Base-by-base conservation (phyloP, 1,284 basidiomycete species). In the Mycena sp. region DNA sequence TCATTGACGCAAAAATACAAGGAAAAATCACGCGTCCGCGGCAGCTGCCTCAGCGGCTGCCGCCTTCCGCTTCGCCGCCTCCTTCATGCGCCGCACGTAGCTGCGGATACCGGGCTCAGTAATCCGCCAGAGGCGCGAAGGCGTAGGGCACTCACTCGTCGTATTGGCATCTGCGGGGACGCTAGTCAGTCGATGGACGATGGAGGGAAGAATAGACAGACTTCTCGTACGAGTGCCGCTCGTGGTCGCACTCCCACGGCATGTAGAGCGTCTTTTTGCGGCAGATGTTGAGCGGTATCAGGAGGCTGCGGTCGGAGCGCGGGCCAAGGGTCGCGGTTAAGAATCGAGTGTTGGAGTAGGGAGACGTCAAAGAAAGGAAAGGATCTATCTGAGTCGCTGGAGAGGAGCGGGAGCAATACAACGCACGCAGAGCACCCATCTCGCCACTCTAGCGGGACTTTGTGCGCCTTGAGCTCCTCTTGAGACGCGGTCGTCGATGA, bases 381-480 rank as follows among this genome's bases (percentile, higher is more conserved):
- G 46, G 35, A 29, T 7, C 26, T 2, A 37, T 41, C n/a, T 61
- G 59, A 61, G 59, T 37, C 2, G 23, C 12, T 21, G 40, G 30
- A 9, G 5, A 5, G 21, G 3, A 6, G 16, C 2, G 11, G 5
- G 1, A n/a, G 54, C 44, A 59, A 35, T 40, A 19, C 63, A 65
- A 87, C 92, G 73, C 76, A 97, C 95, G 94, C 88, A 70, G 95
- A 96, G 79, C 95, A 98, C 70, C 91, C 87, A 79, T 98, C 95
- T 72, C 95, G 84, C 89, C 92, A 98, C 12, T 85, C 91, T 10
- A 97, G 69, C 9, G 95, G 95, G 25, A 96, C 83, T 65, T 83
- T 84, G 64, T 91, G 83, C 7, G 86, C 84, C 77, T 93, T 92
- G 76, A 94, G 85, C 77, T 96, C 93, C 65, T 87, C 82, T 74